Conservation (phyloP, 208 protist species). For the Entamoeba moshkovskii region DNA sequence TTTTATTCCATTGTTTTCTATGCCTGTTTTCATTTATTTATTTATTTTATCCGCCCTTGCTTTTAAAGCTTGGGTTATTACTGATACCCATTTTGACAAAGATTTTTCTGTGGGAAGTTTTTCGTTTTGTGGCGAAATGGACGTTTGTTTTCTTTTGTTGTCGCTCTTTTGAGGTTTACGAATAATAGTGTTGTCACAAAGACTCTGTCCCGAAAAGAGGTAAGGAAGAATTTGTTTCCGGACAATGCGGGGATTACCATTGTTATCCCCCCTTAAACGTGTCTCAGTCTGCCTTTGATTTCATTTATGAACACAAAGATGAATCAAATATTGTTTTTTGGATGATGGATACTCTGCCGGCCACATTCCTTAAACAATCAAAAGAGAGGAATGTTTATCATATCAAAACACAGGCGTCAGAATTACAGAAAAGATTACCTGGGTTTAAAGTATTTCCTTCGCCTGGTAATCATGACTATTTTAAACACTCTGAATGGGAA, state of each 20-base stretch:
- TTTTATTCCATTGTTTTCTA: background rate
- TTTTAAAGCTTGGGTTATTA: background rate
- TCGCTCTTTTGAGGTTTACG: too few species aligned
- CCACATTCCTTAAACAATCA: background rate
- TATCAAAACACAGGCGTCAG: background rate
- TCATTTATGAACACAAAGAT: background rate
- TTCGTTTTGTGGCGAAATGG: background rate
- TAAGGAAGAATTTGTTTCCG: background rate
- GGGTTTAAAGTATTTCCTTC: background rate
- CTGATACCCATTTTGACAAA: background rate
- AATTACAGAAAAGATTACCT: background rate
- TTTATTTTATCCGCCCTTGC: background rate
- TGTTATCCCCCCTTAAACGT: background rate
- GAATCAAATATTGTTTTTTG: background rate
- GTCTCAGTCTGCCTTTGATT: background rate
- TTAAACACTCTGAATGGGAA: background rate
- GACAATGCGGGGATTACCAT: background rate
- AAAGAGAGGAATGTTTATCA: constrained; percentile 4
- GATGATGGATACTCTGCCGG: background rate
- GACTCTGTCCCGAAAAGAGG: background rate
- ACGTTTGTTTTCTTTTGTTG: background rate
- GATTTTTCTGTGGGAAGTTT: background rate
- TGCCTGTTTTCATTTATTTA: background rate
- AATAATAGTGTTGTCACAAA: background rate
- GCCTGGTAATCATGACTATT: background rate